Conservation (phyloP, 139 green algal species). For the Chlorella vulgaris region DNA sequence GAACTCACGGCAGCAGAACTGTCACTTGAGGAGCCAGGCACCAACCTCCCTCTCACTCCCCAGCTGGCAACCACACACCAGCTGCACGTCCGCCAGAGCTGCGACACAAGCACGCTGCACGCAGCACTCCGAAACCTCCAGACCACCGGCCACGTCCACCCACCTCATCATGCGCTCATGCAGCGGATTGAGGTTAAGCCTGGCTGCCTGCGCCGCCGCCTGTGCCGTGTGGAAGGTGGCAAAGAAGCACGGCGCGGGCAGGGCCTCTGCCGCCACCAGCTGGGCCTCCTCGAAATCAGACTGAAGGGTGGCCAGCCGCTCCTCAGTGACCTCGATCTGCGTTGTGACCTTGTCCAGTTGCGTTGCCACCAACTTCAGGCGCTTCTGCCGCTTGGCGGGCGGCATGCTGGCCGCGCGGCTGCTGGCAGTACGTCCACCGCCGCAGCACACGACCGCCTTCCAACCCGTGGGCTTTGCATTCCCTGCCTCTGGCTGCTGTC, state of each 20-base stretch:
- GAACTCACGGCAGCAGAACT: too few species aligned
- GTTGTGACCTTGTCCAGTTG: background rate
- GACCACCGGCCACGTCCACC: background rate
- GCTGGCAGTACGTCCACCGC: background rate
- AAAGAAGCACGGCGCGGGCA: conserved; percentile 35
- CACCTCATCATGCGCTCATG: conserved; percentile 37
- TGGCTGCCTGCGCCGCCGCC: conserved; percentile 23
- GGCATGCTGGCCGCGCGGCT: background rate
- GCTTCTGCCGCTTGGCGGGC: background rate
- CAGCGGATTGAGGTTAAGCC: conserved; percentile 42
- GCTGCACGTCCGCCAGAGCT: too few species aligned
- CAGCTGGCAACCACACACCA: too few species aligned
- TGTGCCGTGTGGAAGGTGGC: conserved; percentile 32
- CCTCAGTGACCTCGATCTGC: background rate
- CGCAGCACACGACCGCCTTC: too few species aligned
- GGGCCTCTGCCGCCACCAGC: background rate
- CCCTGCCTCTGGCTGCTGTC: too few species aligned
- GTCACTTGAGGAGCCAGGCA: too few species aligned
- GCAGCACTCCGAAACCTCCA: background rate
- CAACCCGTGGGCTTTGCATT: too few species aligned
- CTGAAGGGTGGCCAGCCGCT: background rate
- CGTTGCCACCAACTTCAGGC: background rate
- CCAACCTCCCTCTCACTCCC: too few species aligned
- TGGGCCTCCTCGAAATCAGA: background rate
- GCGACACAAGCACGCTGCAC: too few species aligned